Evolutionary conservation across 768 basidiomycete species (phyloP), one percentile per base, ranked within the genome.

Genomic region (Macrolepiota fuliginosa): DNA sequence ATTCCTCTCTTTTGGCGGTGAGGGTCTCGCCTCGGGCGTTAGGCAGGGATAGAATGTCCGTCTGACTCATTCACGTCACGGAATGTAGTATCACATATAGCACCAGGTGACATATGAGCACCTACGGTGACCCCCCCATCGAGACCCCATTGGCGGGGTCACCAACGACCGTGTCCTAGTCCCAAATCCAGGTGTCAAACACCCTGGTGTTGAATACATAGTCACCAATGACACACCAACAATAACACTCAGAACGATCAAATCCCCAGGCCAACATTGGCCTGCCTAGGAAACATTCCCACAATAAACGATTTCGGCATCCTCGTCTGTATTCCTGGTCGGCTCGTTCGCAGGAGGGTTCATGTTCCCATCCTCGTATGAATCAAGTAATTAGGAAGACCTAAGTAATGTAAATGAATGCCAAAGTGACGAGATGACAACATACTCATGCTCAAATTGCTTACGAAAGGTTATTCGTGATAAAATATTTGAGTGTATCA

Each of bases 221-320:
- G 40, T 29, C 46, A 58, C 57, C 57, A 58, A 58, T 58, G 47
- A 58, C 32, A 25, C 13, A 39, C 32, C n/a, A 19, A 24, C 10
- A 11, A 58, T 58, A 42, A 58, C 57, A 58, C 24, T 27, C n/a
- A 13, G 46, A 58, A 40, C 35, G 24, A 56, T 49, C 57, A 37
- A 58, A 50, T 51, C 17, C 22, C 47, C 46, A 12, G 29, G 13
- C 13, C 19, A 12, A 15, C 12, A 39, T 39, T 58, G 45, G 45
- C 27, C 29, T 52, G 11, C 25, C 29, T 13, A 32, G 7, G 7
- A 32, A 32, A 32, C 29, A n/a, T 45, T 45, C 42, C 42, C 42
- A 45, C 42, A 10, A 45, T 22, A 15, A 24, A 39, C 36, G n/a
- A n/a, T n/a, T 54, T 39, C 24, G 53, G n/a, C n/a, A n/a, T 39